Conservation (phyloP, 2,329 filamentous ascomycete genomes). For the Exserohilum rostratum region DNA sequence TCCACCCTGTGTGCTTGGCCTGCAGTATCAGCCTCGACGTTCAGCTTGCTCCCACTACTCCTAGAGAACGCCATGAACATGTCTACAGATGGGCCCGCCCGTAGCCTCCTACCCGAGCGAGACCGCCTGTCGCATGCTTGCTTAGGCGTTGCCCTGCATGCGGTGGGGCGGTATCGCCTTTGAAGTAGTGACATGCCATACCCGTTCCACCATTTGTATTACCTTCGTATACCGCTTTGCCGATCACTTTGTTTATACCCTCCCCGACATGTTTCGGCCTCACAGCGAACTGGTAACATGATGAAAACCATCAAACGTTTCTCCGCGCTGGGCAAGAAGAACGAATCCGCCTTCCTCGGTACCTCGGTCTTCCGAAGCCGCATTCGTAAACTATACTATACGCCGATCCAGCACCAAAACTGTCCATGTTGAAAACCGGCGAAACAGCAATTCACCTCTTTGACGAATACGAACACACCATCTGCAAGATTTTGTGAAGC, state of each 20-base stretch:
- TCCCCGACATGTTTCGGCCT: conserved; percentile 60
- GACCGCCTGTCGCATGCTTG: conserved; percentile 65
- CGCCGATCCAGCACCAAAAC: conserved; percentile 62
- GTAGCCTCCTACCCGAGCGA: conserved; percentile 66
- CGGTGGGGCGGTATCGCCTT: conserved; percentile 70
- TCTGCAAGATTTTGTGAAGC: conserved; percentile 69
- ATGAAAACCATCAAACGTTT: conserved; percentile 69
- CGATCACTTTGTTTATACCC: conserved; percentile 60
- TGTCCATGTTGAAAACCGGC: conserved; percentile 66
- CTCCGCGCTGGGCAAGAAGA: conserved; percentile 63
- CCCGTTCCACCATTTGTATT: conserved; percentile 71
- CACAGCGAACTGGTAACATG: conserved; percentile 63
- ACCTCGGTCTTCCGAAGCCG: conserved; percentile 54
- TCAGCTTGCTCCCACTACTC: conserved; percentile 58
- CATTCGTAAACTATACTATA: conserved; percentile 66
- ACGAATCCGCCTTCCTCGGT: conserved; percentile 56
- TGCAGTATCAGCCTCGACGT: conserved; percentile 49
- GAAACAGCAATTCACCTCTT: conserved; percentile 65
- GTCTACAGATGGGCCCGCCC: conserved; percentile 65
- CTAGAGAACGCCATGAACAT: conserved; percentile 71
- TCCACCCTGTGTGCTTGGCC: conserved; percentile 31
- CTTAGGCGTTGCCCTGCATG: conserved; percentile 62
- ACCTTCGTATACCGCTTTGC: conserved; percentile 64
- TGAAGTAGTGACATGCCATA: conserved; percentile 70
- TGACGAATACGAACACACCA: conserved; percentile 67